These are phyloP conservation scores for Lachnellula arida DNA, from an alignment of 2,329 filamentous ascomycete genomes.

Conservation along the genomic window DNA sequence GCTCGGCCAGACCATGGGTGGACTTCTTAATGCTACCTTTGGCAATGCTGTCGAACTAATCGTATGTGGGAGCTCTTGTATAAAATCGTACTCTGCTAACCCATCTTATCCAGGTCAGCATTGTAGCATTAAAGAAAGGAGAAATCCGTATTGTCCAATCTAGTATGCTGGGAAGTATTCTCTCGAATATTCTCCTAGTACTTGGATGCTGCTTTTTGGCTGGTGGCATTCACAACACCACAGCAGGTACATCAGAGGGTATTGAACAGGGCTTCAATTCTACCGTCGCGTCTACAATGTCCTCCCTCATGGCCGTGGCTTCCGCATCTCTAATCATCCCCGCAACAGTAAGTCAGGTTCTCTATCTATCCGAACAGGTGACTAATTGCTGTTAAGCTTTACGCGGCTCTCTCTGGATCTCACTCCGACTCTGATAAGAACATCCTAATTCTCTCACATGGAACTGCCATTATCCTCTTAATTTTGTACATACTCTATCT, in stretches of 20 bases:
- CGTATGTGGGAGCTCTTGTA: conserved; percentile 30
- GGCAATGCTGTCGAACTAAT: conserved; percentile 54
- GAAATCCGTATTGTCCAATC: conserved; percentile 95
- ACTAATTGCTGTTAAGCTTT: conserved; percentile 44
- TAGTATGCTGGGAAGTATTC: conserved; percentile 92
- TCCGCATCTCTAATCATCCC: conserved; percentile 77
- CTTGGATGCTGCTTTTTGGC: conserved; percentile 77
- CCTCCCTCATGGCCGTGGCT: conserved; percentile 66
- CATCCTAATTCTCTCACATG: conserved; percentile 68
- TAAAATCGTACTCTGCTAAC: not conserved
- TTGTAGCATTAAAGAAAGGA: conserved; percentile 77
- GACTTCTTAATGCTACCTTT: conserved; percentile 46
- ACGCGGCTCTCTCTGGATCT: conserved; percentile 54
- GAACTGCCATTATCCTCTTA: conserved; percentile 71
- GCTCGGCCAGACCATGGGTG: conserved; percentile 54
- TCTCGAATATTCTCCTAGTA: conserved; percentile 89
- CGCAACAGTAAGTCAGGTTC: conserved; percentile 49
- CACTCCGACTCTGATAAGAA: conserved; percentile 44
- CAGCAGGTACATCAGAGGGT: conserved; percentile 20
- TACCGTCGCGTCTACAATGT: conserved; percentile 75
- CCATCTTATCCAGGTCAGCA: conserved; percentile 64
- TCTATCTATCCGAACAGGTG: not conserved
- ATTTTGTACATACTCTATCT: conserved; percentile 73
- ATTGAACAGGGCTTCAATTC: conserved; percentile 71
- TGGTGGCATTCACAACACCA: conserved; percentile 58